Percentiles rank a stretch among this genome's conserved stretches.
Evolutionary conservation across 805 yeast genomes (phyloP).

Genomic region (Saccharomyces jurei): DNA sequence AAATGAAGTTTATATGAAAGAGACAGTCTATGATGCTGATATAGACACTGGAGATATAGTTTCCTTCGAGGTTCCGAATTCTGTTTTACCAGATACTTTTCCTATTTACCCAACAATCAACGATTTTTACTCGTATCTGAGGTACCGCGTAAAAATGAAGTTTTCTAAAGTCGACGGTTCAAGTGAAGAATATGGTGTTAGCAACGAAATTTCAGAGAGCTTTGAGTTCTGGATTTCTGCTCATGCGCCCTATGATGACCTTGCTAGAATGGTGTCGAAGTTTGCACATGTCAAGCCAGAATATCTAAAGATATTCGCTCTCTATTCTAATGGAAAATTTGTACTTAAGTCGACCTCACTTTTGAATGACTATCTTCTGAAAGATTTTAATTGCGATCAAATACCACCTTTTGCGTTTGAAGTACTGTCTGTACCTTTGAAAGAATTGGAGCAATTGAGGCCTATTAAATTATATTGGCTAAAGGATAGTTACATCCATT

Average conservation of each 20-base stretch:
- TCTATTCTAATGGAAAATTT: constrained; percentile 49
- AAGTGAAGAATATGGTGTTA: constrained; percentile 24
- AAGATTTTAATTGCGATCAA: constrained; percentile 29
- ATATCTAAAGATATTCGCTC: constrained; percentile 57
- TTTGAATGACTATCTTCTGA: constrained; percentile 31
- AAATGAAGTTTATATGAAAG: constrained; percentile 34
- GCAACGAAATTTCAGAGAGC: constrained; percentile 10
- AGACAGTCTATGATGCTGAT: constrained; percentile 47
- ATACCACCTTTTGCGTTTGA: constrained; percentile 64
- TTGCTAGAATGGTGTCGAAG: constrained; percentile 55
- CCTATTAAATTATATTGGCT: constrained; percentile 64
- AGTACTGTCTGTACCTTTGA: constrained; percentile 61
- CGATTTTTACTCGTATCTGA: constrained; percentile 47
- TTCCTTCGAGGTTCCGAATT: constrained; percentile 19
- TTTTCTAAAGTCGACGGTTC: constrained; percentile 28
- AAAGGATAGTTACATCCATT: constrained; percentile 61
- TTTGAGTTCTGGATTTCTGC: constrained; percentile 67
- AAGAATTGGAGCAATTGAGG: constrained; percentile 70
- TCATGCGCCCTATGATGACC: constrained; percentile 45
- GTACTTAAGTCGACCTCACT: constrained; percentile 35
- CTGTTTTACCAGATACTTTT: constrained; percentile 14
- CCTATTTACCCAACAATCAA: constrained; percentile 33
- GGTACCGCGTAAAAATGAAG: constrained; percentile 53
- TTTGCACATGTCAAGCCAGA: constrained; percentile 47
- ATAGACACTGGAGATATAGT: constrained; percentile 64